These are phyloP conservation scores for Fusarium cicatricum DNA, from an alignment of 2,329 filamentous ascomycete genomes.

Conservation along the genomic window DNA sequence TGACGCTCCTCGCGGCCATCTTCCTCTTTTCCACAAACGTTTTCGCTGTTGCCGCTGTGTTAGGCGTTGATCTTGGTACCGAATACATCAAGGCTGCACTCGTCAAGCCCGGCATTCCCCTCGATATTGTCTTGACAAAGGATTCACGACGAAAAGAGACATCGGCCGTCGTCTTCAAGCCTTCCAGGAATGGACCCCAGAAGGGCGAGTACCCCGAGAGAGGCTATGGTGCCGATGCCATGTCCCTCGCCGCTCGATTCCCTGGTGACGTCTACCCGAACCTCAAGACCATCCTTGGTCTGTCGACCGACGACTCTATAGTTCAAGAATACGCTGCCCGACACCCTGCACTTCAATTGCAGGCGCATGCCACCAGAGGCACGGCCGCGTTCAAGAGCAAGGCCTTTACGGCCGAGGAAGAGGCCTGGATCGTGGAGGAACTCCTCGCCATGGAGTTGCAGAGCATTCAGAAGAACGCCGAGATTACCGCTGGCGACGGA, in stretches of 20 bases:
- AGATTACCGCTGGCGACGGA: slow-evolving; percentile 79
- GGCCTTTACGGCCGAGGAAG: slow-evolving; percentile 67
- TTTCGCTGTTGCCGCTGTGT: slow-evolving; percentile 72
- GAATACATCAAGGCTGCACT: slow-evolving; percentile 97
- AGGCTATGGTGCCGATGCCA: slow-evolving; percentile 89
- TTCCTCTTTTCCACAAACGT: slow-evolving; percentile 54
- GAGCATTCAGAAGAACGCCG: slow-evolving; percentile 89
- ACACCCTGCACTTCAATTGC: slow-evolving; percentile 80
- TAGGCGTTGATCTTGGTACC: slow-evolving; percentile 93
- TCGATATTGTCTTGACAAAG: slow-evolving; percentile 97
- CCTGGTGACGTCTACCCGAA: slow-evolving; percentile 95
- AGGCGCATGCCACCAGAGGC: slow-evolving; percentile 64
- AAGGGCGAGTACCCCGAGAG: slow-evolving; percentile 82
- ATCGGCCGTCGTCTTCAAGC: slow-evolving; percentile 93
- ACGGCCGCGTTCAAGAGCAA: slow-evolving; percentile 86
- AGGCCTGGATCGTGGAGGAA: slow-evolving; percentile 85
- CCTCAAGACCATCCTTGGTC: slow-evolving; percentile 87
- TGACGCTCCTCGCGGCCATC: slow-evolving; percentile 50
- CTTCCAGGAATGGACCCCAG: slow-evolving; percentile 70
- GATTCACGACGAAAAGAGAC: slow-evolving; percentile 96
- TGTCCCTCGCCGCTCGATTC: slow-evolving; percentile 86
- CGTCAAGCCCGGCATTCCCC: slow-evolving; percentile 94
- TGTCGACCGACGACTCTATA: slow-evolving; percentile 66
- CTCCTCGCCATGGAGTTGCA: slow-evolving; percentile 95
- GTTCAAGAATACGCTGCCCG: slow-evolving; percentile 76